A percentile compares a stretch with the other conserved stretches of the same genome.
Evolutionary conservation across 169 alveolate genomes (phyloP).

Genomic region (Plasmodium cynomolgi): DNA sequence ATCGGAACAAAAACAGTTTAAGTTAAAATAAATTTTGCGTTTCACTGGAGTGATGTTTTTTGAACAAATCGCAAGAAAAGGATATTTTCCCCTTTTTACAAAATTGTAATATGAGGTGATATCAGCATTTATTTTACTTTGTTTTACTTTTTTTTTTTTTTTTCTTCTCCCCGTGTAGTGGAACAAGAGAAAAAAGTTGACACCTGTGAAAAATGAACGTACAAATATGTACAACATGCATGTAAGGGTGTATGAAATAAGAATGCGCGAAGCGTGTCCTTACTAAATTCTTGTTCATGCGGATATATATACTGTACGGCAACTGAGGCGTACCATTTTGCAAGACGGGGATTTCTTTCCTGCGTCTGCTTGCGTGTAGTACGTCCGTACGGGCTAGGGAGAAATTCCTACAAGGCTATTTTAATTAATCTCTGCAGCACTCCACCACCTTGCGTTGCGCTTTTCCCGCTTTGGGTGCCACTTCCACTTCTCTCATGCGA

Average conservation of each 20-base stretch:
- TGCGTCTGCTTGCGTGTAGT: background rate
- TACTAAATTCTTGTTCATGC: background rate
- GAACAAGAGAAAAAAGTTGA: background rate
- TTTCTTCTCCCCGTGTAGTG: background rate
- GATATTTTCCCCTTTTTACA: background rate
- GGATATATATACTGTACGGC: background rate
- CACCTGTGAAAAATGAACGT: background rate
- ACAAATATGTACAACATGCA: background rate
- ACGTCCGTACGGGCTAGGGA: background rate
- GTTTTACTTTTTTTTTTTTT: background rate
- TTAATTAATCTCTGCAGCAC: background rate
- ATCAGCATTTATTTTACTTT: background rate
- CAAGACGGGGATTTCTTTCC: background rate
- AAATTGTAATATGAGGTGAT: slow-evolving; percentile 2
- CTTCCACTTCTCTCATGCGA: background rate
- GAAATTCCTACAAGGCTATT: background rate
- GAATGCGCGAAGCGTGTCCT: background rate
- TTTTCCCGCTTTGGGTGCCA: background rate
- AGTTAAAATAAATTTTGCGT: background rate
- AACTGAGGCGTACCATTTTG: background rate
- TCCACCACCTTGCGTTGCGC: background rate
- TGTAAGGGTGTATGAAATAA: background rate
- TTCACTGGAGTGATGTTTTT: background rate
- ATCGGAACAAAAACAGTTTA: background rate
- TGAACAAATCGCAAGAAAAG: background rate